phyloP scores from a whole-genome alignment of 192 early-diverging fungal genomes.

The Podila verticillata region DNA sequence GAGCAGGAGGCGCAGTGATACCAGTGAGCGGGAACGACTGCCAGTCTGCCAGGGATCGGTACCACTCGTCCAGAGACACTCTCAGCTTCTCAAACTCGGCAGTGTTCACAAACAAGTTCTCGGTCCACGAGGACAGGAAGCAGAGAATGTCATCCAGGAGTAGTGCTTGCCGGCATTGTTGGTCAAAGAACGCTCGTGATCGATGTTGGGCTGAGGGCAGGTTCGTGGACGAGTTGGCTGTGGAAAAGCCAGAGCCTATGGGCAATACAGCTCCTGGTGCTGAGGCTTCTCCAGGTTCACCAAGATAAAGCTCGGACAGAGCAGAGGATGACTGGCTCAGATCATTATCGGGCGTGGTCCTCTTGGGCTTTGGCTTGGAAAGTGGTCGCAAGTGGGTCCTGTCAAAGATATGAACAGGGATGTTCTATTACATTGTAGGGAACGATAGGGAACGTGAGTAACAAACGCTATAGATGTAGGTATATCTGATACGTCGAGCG shows the following conservation, averaged over 20 bases:
- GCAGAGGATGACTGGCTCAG: no score
- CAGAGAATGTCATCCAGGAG: slow-evolving; percentile 40
- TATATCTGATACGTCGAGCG: no score
- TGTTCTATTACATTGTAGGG: slow-evolving; percentile 20
- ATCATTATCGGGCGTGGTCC: no score
- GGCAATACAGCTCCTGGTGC: background rate
- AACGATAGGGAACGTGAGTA: background rate
- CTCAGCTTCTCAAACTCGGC: slow-evolving; percentile 47
- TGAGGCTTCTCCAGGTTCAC: background rate
- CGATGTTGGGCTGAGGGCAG: slow-evolving; percentile 35
- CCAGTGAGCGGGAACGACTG: slow-evolving; percentile 44
- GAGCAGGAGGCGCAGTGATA: background rate
- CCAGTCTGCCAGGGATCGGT: slow-evolving; percentile 35
- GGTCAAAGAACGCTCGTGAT: slow-evolving; percentile 37
- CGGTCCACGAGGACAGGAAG: slow-evolving; percentile 41
- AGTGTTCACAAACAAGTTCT: slow-evolving; percentile 41
- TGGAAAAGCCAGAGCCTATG: slow-evolving; percentile 6
- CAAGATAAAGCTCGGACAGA: no score
- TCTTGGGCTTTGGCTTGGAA: slow-evolving; percentile 11
- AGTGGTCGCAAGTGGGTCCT: slow-evolving; percentile 35
- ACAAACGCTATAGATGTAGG: no score
- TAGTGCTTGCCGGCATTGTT: slow-evolving; percentile 45
- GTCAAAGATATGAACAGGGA: slow-evolving; percentile 46
- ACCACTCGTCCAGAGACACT: slow-evolving; percentile 34
- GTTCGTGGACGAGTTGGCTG: background rate